Percentiles rank a stretch among this genome's conserved stretches.
Conservation (phyloP, 2,329 filamentous ascomycete species). For the Penicillium sp. region DNA sequence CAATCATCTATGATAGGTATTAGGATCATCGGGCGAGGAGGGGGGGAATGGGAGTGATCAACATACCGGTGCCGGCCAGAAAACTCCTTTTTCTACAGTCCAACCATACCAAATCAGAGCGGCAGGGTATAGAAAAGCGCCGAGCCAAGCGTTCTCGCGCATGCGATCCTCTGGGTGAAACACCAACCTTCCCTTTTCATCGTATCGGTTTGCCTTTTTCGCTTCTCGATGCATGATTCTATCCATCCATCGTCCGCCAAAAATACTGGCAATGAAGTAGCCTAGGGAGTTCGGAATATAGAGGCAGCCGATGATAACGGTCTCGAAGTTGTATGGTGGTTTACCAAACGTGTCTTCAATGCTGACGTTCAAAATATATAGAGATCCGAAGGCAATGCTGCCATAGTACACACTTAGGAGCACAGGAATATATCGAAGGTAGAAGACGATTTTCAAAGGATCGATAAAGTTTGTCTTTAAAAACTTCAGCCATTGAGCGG, state of each 20-base stretch:
- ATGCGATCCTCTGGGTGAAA: constrained; percentile 78
- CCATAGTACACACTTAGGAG: constrained; percentile 72
- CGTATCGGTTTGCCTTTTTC: constrained; percentile 66
- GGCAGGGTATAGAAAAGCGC: constrained; percentile 67
- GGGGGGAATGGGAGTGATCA: neutral
- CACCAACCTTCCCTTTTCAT: constrained; percentile 64
- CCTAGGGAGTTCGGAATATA: constrained; percentile 77
- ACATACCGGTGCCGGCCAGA: constrained; percentile 60
- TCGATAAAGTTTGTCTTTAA: constrained; percentile 67
- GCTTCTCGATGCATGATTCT: constrained; percentile 77
- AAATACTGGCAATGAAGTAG: constrained; percentile 66
- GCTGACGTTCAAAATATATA: constrained; percentile 77
- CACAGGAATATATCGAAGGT: constrained; percentile 73
- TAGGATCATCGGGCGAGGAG: neutral
- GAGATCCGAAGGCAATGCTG: constrained; percentile 70
- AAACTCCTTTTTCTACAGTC: constrained; percentile 63
- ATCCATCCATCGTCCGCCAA: constrained; percentile 78
- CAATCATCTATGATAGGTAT: constrained; percentile 48
- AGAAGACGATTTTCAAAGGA: constrained; percentile 68
- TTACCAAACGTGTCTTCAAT: constrained; percentile 68
- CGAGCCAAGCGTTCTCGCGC: constrained; percentile 78
- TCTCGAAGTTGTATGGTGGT: constrained; percentile 67
- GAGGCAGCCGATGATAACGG: constrained; percentile 69
- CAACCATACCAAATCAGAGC: constrained; percentile 77
- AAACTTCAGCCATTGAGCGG: constrained; percentile 55